Conservation (phyloP, 129 eudicot genomes). For the Saposhnikovia divaricata region DNA sequence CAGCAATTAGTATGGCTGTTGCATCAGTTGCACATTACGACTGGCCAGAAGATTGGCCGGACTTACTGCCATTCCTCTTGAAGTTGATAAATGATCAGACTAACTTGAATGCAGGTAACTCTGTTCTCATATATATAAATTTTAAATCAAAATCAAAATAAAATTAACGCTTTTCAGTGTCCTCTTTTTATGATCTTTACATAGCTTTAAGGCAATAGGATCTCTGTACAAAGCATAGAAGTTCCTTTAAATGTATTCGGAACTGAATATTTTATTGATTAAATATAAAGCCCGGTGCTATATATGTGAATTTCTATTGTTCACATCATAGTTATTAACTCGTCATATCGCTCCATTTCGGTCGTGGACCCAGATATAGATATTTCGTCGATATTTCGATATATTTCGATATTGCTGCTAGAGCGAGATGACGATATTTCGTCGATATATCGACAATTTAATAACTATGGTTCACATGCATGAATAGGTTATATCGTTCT, state of each 20-base stretch:
- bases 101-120: constrained; percentile 72
- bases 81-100: constrained; percentile 65
- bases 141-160: background rate
- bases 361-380: too few species aligned
- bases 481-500: background rate
- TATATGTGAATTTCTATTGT: background rate
- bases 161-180: background rate
- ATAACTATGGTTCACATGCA: background rate
- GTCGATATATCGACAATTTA: too few species aligned
- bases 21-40: constrained; percentile 81
- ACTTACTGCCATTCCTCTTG: constrained; percentile 62
- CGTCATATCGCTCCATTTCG: too few species aligned
- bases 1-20: constrained; percentile 93
- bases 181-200: background rate
- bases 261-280: background rate
- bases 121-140: background rate
- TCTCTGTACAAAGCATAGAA: background rate
- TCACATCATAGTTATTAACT: too few species aligned
- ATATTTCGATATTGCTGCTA: too few species aligned
- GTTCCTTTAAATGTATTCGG: background rate
- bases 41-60: constrained; percentile 99
- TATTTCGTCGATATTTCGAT: too few species aligned
- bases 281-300: background rate
- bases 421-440: too few species aligned
- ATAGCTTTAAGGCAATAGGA: background rate